These are phyloP conservation scores for Gastrodia elata DNA, from an alignment of 106 monocot genomes.

Conservation along the genomic window DNA sequence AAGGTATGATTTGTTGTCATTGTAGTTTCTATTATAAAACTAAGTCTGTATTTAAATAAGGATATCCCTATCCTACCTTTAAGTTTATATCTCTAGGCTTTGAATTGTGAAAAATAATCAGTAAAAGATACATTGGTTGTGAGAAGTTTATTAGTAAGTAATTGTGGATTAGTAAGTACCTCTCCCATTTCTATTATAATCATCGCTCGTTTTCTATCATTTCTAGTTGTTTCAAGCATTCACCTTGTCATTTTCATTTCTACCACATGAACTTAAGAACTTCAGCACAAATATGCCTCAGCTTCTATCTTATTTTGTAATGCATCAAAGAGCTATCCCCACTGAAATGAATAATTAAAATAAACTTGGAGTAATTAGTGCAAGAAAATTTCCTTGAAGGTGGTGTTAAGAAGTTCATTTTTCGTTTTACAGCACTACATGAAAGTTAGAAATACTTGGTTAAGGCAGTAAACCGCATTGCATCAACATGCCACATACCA, in stretches of 20 bases:
- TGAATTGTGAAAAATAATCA: neutral
- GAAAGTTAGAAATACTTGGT: neutral
- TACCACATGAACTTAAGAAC: neutral
- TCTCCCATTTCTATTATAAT: neutral
- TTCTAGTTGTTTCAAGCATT: neutral
- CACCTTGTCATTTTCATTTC: constrained; percentile 2
- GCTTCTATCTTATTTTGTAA: neutral
- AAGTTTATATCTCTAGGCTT: neutral
- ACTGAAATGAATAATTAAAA: neutral
- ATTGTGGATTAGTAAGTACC: neutral
- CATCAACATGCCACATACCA: neutral
- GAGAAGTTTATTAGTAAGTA: too few species aligned
- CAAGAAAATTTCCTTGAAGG: neutral
- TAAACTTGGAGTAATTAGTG: neutral
- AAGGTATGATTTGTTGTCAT: too few species aligned
- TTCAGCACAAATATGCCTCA: neutral
- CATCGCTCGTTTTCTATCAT: too few species aligned
- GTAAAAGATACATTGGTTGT: too few species aligned
- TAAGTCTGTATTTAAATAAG: neutral
- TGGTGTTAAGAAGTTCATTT: neutral
- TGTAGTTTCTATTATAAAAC: too few species aligned
- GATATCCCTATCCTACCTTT: neutral
- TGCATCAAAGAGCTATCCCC: neutral
- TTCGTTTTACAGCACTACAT: neutral
- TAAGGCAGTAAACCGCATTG: neutral